Evolutionary conservation across 768 basidiomycete species (phyloP).

Genomic region (Hemileccinum impolitum): DNA sequence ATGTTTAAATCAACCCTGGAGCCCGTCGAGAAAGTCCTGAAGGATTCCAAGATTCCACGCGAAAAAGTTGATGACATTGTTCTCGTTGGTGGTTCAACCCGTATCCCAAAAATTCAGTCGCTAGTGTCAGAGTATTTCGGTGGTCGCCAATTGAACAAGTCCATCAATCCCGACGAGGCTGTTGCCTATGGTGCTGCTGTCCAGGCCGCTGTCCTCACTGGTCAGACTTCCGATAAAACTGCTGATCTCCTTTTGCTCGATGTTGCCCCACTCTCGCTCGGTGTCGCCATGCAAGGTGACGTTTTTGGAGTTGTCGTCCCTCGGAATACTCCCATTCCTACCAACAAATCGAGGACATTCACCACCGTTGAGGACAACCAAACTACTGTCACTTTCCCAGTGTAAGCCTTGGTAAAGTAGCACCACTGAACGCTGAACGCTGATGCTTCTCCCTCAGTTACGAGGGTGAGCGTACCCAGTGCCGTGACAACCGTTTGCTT

Average conservation of each 20-base stretch:
- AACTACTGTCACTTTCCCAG: constrained; percentile 99
- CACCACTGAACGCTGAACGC: not conserved
- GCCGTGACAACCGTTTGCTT: constrained; percentile 97
- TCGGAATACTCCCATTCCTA: constrained; percentile 98
- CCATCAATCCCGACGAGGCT: constrained; percentile 99
- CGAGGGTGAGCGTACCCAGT: constrained; percentile 99
- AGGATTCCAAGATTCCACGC: constrained; percentile 97
- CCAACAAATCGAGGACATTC: constrained; percentile 98
- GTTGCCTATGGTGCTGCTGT: constrained; percentile 99
- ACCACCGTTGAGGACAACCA: constrained; percentile 99
- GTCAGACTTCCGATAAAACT: constrained; percentile 98
- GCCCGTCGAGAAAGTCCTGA: constrained; percentile 98
- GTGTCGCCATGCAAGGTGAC: constrained; percentile 99
- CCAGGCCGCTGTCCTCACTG: constrained; percentile 97
- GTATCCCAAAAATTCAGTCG: constrained; percentile 98
- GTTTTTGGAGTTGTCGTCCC: constrained; percentile 99
- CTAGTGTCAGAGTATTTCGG: constrained; percentile 99
- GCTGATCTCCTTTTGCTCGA: constrained; percentile 98
- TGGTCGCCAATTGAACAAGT: constrained; percentile 98
- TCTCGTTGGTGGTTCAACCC: constrained; percentile 98
- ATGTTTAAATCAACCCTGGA: constrained; percentile 97
- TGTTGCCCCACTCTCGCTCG: constrained; percentile 96
- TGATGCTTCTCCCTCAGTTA: constrained; percentile 48
- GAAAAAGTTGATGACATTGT: constrained; percentile 99
- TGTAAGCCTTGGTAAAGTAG: constrained; percentile 45